Evolutionary conservation across 2,329 filamentous ascomycete species (phyloP).

Genomic region (Fusarium fracticaudum): DNA sequence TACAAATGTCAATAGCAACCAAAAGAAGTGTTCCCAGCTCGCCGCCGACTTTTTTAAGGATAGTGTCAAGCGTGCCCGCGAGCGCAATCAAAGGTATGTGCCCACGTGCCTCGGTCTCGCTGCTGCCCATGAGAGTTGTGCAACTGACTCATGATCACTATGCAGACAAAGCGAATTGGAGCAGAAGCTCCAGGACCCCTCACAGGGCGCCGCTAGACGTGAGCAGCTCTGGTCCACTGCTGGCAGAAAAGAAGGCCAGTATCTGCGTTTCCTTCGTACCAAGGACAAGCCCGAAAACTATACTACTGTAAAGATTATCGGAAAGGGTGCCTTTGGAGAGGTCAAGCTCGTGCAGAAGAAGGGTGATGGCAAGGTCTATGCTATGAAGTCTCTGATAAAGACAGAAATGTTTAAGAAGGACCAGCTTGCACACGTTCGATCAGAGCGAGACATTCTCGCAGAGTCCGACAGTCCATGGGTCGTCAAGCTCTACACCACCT

Average conservation of each 20-base stretch:
- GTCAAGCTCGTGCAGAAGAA: slow-evolving; percentile 98
- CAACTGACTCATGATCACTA: slow-evolving; percentile 15
- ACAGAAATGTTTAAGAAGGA: slow-evolving; percentile 99
- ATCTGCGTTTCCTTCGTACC: slow-evolving; percentile 91
- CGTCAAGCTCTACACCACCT: slow-evolving; percentile 97
- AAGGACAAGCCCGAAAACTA: slow-evolving; percentile 96
- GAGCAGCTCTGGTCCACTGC: slow-evolving; percentile 86
- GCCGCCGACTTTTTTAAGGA: slow-evolving; percentile 98
- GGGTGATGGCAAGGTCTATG: slow-evolving; percentile 95
- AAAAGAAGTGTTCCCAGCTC: slow-evolving; percentile 74
- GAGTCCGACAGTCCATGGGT: slow-evolving; percentile 99
- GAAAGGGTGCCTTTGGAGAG: slow-evolving; percentile 98
- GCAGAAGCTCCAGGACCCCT: slow-evolving; percentile 80
- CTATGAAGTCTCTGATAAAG: slow-evolving; percentile 98
- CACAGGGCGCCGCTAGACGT: slow-evolving; percentile 78
- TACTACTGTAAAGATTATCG: slow-evolving; percentile 95
- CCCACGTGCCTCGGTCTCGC: not conserved
- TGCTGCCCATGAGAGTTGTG: not conserved
- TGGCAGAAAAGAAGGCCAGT: slow-evolving; percentile 89
- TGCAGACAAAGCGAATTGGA: slow-evolving; percentile 90
- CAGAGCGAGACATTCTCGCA: slow-evolving; percentile 95
- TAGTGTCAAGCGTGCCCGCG: slow-evolving; percentile 93
- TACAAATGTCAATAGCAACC: slow-evolving; percentile 71
- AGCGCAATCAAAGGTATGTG: slow-evolving; percentile 89
- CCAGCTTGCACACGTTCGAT: slow-evolving; percentile 95